Evolutionary conservation across 495 filamentous ascomycete genomes (phyloP), one percentile per base, ranked within the genome.

Genomic region (Podospora didyma): DNA sequence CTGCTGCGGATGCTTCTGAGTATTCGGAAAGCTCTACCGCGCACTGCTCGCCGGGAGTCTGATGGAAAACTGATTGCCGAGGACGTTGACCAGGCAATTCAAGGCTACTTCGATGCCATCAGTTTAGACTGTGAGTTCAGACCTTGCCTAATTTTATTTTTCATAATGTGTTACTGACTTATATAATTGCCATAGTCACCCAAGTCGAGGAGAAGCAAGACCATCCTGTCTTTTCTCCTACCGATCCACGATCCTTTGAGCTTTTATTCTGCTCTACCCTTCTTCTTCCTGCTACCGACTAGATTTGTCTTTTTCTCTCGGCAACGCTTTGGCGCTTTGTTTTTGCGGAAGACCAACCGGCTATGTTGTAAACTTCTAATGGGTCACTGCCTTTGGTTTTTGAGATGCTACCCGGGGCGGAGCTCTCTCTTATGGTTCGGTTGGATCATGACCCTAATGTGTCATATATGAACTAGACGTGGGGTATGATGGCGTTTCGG

Each of bases 1-100:
- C 82, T 92, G 41, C 64, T 94, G 21, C 75, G 83, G 55, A 91
- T 90, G 86, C 73, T 96, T 16, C 74, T 92, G 34, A 78, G 79
- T 50, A 90, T 92, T 70, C 84, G 89, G 34, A 83, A 82, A 51
- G 74, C 88, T 7, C 84, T 86, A 0, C 88, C 87, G 4, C 84
- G 84, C 62, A 83, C 82, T 0, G 68, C 66, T 17, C 67, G 75
- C 22, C 67, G 73, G 6, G 74, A 76, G n/a, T 69, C 77, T 0
- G 82, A 82, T 51, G 81, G 81, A 10, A 73, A 82, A 23, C 60
- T 89, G 39, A 71, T 78, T 4, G 75, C 76, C 0, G 75, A 82
- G 19, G 82, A 80, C 11, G 75, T 75, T 46, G 82, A 82, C 52
- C 73, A 77, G 51, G 71, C 72, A 12, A 75, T 80, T 0, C 61